Percentiles rank a stretch among this genome's conserved stretches.
These are phyloP conservation scores for Mortierella antarctica DNA, from an alignment of 192 early-diverging fungal species.

Conservation along the genomic window DNA sequence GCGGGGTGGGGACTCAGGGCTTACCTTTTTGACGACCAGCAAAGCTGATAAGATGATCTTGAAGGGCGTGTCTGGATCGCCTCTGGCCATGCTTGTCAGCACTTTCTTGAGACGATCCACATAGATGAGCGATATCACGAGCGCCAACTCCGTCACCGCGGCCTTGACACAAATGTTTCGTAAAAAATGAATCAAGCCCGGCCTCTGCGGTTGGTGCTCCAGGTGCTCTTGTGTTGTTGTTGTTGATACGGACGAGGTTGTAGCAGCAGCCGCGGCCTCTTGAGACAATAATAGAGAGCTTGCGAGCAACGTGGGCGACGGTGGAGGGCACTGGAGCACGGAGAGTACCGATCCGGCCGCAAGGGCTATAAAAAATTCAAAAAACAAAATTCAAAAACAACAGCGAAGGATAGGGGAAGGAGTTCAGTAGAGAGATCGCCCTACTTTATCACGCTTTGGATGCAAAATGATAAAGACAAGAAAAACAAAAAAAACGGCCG, in stretches of 20 bases:
- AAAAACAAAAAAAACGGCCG: neutral
- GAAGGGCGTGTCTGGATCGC: slow-evolving; percentile 78
- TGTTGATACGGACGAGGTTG: neutral
- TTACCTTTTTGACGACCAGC: slow-evolving; percentile 74
- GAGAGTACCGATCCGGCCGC: slow-evolving; percentile 40
- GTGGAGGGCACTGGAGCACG: slow-evolving; percentile 39
- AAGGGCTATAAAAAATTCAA: slow-evolving; percentile 17
- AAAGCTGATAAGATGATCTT: slow-evolving; percentile 77
- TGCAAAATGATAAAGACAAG: neutral
- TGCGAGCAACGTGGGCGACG: slow-evolving; percentile 18
- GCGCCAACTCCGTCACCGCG: slow-evolving; percentile 43
- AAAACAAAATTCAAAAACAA: neutral
- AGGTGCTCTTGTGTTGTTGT: neutral
- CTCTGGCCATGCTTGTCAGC: slow-evolving; percentile 71
- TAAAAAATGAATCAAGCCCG: slow-evolving; percentile 39
- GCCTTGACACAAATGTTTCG: slow-evolving; percentile 40
- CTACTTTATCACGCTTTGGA: too few relatives aligned
- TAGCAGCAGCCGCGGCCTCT: neutral
- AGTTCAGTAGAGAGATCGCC: neutral
- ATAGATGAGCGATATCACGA: slow-evolving; percentile 76
- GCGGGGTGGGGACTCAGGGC: neutral
- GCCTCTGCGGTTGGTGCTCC: neutral
- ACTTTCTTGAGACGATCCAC: slow-evolving; percentile 73
- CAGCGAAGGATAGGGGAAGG: neutral
- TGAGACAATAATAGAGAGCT: slow-evolving; percentile 12